These are phyloP conservation scores for Geotrichum carabidarum DNA, from an alignment of 1,139 yeast species.

Conservation along the genomic window DNA sequence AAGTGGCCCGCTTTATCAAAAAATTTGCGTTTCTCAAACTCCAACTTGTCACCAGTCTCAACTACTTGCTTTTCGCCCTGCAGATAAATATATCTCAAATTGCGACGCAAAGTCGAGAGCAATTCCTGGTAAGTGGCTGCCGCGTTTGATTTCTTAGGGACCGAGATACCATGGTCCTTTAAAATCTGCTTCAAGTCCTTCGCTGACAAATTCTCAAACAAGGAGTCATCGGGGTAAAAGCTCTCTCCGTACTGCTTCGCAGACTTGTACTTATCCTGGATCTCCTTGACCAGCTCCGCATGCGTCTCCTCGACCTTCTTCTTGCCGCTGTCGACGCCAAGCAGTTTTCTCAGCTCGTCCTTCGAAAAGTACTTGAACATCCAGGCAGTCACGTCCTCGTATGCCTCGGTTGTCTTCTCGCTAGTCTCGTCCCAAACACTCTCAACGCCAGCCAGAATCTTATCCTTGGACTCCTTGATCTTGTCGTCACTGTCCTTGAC, in stretches of 20 bases:
- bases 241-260: background rate
- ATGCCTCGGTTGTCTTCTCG: conserved; percentile 44
- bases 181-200: conserved; percentile 11
- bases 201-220: conserved; percentile 8
- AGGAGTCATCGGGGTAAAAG: conserved; percentile 5
- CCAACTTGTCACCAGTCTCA: background rate
- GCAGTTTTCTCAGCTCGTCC: conserved; percentile 36
- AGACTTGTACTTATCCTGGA: conserved; percentile 34
- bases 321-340: conserved; percentile 23
- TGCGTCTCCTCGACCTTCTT: conserved; percentile 46
- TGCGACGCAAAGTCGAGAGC: conserved; percentile 10
- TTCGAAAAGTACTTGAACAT: conserved; percentile 40
- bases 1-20: conserved; percentile 14
- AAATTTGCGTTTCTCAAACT: conserved; percentile 10
- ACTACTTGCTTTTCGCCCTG: conserved; percentile 8
- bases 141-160: background rate
- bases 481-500: background rate
- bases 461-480: conserved; percentile 31
- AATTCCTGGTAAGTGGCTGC: background rate
- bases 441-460: conserved; percentile 47
- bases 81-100: conserved; percentile 12
- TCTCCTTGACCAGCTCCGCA: conserved; percentile 34
- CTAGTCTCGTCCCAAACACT: conserved; percentile 42
- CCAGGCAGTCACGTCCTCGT: conserved; percentile 44
- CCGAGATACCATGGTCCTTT: background rate